Conservation (phyloP, 2,329 filamentous ascomycete genomes). For the Penicillium thymicola region DNA sequence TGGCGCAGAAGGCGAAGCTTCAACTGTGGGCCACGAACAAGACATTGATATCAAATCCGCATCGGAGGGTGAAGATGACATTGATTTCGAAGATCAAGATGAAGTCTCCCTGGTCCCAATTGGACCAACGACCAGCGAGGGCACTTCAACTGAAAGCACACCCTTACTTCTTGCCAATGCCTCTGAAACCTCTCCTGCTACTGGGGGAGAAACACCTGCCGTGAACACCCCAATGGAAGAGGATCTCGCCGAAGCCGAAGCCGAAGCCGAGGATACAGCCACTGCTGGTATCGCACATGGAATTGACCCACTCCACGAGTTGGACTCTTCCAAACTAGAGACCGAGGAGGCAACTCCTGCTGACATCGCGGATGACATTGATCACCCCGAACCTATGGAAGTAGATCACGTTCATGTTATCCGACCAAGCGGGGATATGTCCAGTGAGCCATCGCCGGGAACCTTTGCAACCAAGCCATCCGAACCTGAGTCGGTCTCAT, state of each 20-base stretch:
- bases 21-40: constrained; percentile 24
- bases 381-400: constrained; percentile 14
- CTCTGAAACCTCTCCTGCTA: constrained; percentile 13
- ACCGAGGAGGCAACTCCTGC: not conserved
- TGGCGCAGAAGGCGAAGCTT: constrained; percentile 31
- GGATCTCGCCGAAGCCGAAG: not conserved
- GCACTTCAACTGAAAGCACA: constrained; percentile 29
- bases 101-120: constrained; percentile 37
- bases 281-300: not conserved
- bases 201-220: constrained; percentile 9
- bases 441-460: constrained; percentile 43
- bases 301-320: not conserved
- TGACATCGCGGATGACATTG: not conserved
- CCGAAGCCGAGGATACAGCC: not conserved
- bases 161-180: constrained; percentile 21
- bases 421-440: constrained; percentile 32
- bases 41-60: constrained; percentile 25
- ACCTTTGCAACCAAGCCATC: constrained; percentile 45
- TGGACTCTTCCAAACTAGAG: not conserved
- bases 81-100: constrained; percentile 31
- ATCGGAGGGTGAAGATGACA: constrained; percentile 27
- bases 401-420: constrained; percentile 19
- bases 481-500: constrained; percentile 45
- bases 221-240: constrained; percentile 15
- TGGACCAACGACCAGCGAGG: constrained; percentile 23